Conservation (phyloP, 140 eudicot species). For the Erigeron philadelphicus region DNA sequence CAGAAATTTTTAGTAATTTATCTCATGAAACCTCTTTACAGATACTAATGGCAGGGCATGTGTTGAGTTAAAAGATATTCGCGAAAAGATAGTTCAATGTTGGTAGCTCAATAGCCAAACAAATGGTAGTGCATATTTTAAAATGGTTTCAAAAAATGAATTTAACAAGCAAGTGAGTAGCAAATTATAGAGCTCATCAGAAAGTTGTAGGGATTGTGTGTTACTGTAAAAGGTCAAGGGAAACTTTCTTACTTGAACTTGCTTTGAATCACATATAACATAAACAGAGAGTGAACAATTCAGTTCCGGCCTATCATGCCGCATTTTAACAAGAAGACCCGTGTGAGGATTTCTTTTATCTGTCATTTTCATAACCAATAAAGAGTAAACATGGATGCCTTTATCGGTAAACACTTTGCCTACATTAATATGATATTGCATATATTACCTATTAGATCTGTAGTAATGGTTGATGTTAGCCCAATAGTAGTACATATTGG, state of each 20-base stretch:
- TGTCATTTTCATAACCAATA: conserved; percentile 32
- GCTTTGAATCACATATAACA: conserved; percentile 53
- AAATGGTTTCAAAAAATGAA: background rate
- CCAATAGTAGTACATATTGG: conserved; percentile 65
- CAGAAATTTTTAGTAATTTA: background rate
- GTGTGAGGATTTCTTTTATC: conserved; percentile 53
- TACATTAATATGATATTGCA: background rate
- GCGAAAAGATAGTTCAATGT: background rate
- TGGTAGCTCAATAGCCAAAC: background rate
- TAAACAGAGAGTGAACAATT: conserved; percentile 73
- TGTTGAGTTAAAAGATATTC: background rate
- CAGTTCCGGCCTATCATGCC: conserved; percentile 24
- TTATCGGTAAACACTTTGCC: background rate
- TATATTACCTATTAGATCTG: conserved; percentile 45
- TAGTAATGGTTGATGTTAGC: conserved; percentile 35
- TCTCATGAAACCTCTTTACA: background rate
- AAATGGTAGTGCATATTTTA: background rate
- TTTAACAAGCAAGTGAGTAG: background rate
- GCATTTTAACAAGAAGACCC: conserved; percentile 57
- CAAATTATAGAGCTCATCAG: background rate
- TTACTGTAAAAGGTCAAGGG: background rate
- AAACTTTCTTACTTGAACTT: conserved; percentile 44
- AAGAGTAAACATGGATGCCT: background rate
- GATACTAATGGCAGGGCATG: background rate
- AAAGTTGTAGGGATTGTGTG: background rate